Percentiles rank a stretch among this genome's conserved stretches.
Evolutionary conservation across 2,329 filamentous ascomycete genomes (phyloP).

Genomic region (Aspergillus sp.): DNA sequence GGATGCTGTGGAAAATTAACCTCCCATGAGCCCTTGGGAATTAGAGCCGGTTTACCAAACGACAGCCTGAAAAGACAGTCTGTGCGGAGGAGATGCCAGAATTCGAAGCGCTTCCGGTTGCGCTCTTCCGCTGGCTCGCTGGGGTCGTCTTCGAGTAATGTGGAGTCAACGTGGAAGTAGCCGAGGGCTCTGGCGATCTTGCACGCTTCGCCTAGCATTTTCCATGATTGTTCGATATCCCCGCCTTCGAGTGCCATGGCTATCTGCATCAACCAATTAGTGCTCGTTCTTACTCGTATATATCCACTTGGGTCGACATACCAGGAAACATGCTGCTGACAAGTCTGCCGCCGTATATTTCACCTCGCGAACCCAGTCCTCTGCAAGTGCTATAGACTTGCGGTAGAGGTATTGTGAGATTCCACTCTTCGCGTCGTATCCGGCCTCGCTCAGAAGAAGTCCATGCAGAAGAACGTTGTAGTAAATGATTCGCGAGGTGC

Average conservation of each 20-base stretch:
- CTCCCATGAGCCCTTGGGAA: constrained; percentile 21
- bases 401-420: not conserved
- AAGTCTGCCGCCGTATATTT: not conserved
- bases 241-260: not conserved
- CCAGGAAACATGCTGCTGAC: not conserved
- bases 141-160: too few relatives aligned
- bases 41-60: constrained; percentile 24
- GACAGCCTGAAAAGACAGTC: constrained; percentile 26
- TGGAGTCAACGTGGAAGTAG: not conserved
- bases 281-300: not conserved
- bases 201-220: not conserved
- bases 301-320: not conserved
- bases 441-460: not conserved
- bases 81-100: constrained; percentile 26
- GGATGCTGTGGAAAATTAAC: constrained; percentile 28
- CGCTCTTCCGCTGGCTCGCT: not conserved
- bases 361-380: not conserved
- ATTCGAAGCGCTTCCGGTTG: constrained; percentile 28
- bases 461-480: not conserved
- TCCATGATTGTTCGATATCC: not conserved
- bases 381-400: not conserved
- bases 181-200: not conserved
- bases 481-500: not conserved
- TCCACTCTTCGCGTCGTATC: not conserved
- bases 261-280: not conserved